Base-by-base conservation (phyloP, 306 rosid genomes). In the Pyrus communis region DNA sequence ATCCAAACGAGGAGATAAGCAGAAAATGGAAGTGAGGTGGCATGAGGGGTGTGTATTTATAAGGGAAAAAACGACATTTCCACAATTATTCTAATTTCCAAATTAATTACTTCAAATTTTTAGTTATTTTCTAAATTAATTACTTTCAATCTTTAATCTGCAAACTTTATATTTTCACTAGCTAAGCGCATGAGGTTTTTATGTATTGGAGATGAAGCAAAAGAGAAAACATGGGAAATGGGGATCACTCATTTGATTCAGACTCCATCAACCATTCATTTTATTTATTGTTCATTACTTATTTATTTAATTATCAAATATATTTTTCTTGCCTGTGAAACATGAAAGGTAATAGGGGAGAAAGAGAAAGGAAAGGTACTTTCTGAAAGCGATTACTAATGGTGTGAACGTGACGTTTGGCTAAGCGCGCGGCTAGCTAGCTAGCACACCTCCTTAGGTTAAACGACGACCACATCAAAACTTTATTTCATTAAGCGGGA, bases 11-110 rank as follows among this genome's bases (percentile, higher is more conserved):
- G 77, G 71, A 55, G 85, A 74, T 84, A 84, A 80, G 78, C 78
- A 87, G 81, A 83, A 89, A 88, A 87, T 81, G 86, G 90, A 84
- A 86, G 89, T 81, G 84, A 79, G 82, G 86, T 75, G 82, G 78
- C 73, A 55, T 40, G 71, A 79, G 92, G 78, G 79, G 82, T 63
- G 80, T 89, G 84, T 80, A 84, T 92, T 88, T 92, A 91, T 92
- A 87, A 86, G 86, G 89, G 77, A 70, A 78, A 84, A 84, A 85
- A 74, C 27, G 85, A 84, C 87, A 74, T 85, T 74, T 86, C 80
- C 82, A 85, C 83, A 87, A 78, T 65, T 74, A 68, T 83, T 68
- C 77, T 84, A 85, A 78, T 85, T 85, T 83, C 84, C 83, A 38
- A 38, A 38, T 38, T 38, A 38, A 38, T 38, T 38, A 38, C 42